phyloP scores from a whole-genome alignment of 805 yeast genomes.

The Priceomyces fermenticarens region DNA sequence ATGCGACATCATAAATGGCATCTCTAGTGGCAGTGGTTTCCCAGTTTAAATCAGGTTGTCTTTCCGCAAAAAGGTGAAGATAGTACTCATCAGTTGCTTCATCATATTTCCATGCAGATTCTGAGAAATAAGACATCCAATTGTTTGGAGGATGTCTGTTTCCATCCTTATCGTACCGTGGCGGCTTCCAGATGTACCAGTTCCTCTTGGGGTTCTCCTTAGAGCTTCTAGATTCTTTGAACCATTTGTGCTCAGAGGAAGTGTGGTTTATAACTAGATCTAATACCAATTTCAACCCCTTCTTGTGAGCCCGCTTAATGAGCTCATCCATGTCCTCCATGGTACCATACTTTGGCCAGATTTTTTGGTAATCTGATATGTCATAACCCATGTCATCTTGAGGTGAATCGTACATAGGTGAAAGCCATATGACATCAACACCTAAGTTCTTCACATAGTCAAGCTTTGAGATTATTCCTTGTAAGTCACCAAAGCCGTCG shows the following conservation, averaged over 20 bases:
- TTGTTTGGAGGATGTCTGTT: conserved; percentile 55
- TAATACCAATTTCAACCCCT: conserved; percentile 50
- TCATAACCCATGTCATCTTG: conserved; percentile 66
- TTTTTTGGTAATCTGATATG: conserved; percentile 50
- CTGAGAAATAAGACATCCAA: conserved; percentile 53
- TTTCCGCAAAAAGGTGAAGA: conserved; percentile 48
- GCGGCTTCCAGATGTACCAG: conserved; percentile 59
- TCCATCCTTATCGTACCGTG: conserved; percentile 46
- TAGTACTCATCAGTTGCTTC: conserved; percentile 55
- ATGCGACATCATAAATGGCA: conserved; percentile 45
- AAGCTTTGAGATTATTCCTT: conserved; percentile 50
- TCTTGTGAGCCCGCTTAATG: conserved; percentile 43
- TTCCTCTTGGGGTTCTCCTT: conserved; percentile 54
- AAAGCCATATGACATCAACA: conserved; percentile 52
- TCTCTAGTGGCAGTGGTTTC: conserved; percentile 41
- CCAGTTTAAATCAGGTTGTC: conserved; percentile 65
- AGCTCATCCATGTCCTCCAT: conserved; percentile 50
- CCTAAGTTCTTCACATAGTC: conserved; percentile 52
- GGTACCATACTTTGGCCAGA: conserved; percentile 53
- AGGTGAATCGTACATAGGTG: conserved; percentile 58
- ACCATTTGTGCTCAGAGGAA: conserved; percentile 56
- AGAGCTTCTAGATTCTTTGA: conserved; percentile 51
- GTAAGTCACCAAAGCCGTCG: conserved; percentile 58
- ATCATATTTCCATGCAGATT: conserved; percentile 58
- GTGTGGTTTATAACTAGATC: conserved; percentile 62